Conservation (phyloP, 2,329 filamentous ascomycete genomes). For the Onygenales sp. region DNA sequence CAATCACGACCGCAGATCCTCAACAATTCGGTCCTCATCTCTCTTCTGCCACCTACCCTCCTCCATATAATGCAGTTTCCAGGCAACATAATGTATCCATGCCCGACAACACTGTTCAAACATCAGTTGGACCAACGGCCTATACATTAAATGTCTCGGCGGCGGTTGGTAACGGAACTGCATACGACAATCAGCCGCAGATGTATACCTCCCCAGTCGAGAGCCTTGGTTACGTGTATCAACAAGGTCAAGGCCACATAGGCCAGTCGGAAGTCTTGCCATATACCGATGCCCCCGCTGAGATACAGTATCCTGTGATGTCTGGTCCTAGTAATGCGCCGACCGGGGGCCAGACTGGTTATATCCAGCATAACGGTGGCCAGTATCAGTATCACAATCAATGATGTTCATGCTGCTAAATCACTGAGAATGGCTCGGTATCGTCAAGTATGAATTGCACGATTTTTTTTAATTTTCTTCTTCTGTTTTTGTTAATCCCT, state of each 20-base stretch:
- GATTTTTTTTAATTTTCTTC: no score
- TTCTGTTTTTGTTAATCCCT: background rate
- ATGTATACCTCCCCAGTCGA: constrained; percentile 18
- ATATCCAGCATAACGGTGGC: background rate
- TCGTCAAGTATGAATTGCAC: no score
- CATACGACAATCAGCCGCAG: constrained; percentile 15
- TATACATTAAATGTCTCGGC: constrained; percentile 18
- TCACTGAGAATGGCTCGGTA: no score
- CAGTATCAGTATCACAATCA: constrained; percentile 4
- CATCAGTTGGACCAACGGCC: constrained; percentile 13
- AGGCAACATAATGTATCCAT: constrained; percentile 8
- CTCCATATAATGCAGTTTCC: constrained; percentile 10
- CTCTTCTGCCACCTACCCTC: constrained; percentile 15
- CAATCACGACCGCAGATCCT: background rate
- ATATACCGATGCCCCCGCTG: background rate
- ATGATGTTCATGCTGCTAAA: background rate
- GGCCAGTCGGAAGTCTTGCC: background rate
- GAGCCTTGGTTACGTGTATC: constrained; percentile 1
- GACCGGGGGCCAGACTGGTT: background rate
- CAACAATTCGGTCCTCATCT: constrained; percentile 6
- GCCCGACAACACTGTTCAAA: constrained; percentile 15
- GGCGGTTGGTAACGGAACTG: constrained; percentile 14
- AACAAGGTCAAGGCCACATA: background rate
- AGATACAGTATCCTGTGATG: background rate
- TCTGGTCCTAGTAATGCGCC: background rate